phyloP scores from a whole-genome alignment of 225 moss, liverwort and hornwort species.

The Neckera pumila region DNA sequence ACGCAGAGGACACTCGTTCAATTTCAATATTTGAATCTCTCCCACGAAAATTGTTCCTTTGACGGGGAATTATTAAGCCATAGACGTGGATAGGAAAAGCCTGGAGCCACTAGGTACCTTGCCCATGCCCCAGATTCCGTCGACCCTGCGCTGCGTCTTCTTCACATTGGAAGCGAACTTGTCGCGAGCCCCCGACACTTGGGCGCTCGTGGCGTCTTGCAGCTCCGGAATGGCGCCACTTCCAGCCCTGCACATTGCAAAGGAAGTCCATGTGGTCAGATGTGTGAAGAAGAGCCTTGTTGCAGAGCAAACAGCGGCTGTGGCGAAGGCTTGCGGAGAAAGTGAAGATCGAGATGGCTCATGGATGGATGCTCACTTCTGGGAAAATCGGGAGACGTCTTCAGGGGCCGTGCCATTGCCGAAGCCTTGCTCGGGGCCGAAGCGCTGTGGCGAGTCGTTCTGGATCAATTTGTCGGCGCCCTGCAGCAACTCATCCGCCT shows the following conservation, averaged over 20 bases:
- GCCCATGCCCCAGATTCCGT: conserved; percentile 26
- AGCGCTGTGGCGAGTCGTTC: conserved; percentile 40
- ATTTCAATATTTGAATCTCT: no score
- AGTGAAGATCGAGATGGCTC: not conserved
- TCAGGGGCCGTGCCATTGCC: conserved; percentile 3
- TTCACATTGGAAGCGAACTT: conserved; percentile 21
- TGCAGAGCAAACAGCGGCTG: not conserved
- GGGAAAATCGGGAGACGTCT: conserved; percentile 12
- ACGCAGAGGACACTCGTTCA: not conserved
- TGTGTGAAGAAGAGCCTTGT: no score
- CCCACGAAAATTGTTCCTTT: no score
- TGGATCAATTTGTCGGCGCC: conserved; percentile 22
- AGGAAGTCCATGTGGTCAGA: not conserved
- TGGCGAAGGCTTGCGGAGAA: not conserved
- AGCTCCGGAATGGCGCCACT: conserved; percentile 27
- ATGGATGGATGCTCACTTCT: conserved; percentile 8
- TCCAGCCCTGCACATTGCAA: conserved; percentile 19
- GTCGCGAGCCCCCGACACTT: conserved; percentile 36
- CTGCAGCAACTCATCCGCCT: conserved; percentile 32
- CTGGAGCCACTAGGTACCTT: not conserved
- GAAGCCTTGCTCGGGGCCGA: conserved; percentile 17
- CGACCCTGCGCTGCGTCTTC: not conserved
- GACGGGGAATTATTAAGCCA: no score
- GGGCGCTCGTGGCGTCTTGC: conserved; percentile 30
- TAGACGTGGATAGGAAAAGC: no score